Conservation (phyloP, 805 yeast genomes). For the Wickerhamiella spandovensis region DNA sequence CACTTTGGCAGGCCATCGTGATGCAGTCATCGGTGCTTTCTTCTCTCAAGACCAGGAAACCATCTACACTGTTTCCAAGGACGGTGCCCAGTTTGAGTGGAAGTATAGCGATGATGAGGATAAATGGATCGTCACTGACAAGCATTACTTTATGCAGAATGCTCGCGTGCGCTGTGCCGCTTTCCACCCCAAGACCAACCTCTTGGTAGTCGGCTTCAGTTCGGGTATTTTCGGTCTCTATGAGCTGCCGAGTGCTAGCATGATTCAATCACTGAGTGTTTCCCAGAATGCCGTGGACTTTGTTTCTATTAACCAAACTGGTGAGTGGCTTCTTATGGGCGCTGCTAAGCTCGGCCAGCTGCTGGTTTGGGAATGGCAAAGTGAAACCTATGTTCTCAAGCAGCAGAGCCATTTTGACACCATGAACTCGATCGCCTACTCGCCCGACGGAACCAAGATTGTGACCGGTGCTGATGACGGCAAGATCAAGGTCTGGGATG, state of each 20-base stretch:
- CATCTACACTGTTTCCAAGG: constrained; percentile 83
- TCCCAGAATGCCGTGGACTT: constrained; percentile 83
- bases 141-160: constrained; percentile 61
- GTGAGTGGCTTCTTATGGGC: constrained; percentile 97
- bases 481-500: constrained; percentile 92
- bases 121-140: constrained; percentile 68
- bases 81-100: constrained; percentile 91
- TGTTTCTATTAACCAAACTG: constrained; percentile 64
- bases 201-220: constrained; percentile 77
- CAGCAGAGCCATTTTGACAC: constrained; percentile 97
- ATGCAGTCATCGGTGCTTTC: constrained; percentile 74
- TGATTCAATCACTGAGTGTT: constrained; percentile 74
- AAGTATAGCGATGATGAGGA: constrained; percentile 42
- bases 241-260: constrained; percentile 39
- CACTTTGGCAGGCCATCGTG: constrained; percentile 86
- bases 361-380: constrained; percentile 96
- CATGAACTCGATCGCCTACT: constrained; percentile 67
- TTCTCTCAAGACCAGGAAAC: constrained; percentile 79
- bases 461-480: constrained; percentile 97
- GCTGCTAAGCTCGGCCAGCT: constrained; percentile 84
- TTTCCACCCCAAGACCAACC: constrained; percentile 58
- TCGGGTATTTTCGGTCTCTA: constrained; percentile 86
- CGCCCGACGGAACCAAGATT: constrained; percentile 87
- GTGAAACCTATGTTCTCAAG: constrained; percentile 85
- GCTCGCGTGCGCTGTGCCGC: constrained; percentile 65